Evolutionary conservation across 768 basidiomycete genomes (phyloP).

Genomic region (Hericium alpestre): DNA sequence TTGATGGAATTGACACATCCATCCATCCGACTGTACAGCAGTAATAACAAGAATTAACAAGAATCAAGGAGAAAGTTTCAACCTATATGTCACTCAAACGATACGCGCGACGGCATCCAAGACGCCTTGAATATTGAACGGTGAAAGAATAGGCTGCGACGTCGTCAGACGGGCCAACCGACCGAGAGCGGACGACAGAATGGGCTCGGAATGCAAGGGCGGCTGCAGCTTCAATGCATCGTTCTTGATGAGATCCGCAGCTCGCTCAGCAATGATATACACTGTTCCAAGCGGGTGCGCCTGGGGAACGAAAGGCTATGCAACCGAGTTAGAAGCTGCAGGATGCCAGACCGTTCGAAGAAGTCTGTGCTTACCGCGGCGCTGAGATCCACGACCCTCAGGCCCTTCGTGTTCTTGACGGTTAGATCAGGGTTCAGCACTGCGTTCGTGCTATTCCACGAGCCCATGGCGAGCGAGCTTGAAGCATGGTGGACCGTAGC

Average conservation of each 20-base stretch:
- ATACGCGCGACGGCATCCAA: too few species aligned
- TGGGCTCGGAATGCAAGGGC: too few species aligned
- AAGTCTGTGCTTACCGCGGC: neutral
- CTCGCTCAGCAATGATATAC: slow-evolving; percentile 27
- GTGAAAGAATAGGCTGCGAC: too few species aligned
- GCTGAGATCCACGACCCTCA: slow-evolving; percentile 8
- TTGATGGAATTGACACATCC: too few species aligned
- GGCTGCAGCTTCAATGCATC: too few species aligned
- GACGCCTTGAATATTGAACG: too few species aligned
- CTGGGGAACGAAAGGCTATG: slow-evolving; percentile 19
- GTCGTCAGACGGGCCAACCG: too few species aligned
- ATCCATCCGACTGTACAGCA: too few species aligned
- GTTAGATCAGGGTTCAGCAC: slow-evolving; percentile 28
- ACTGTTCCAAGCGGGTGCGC: slow-evolving; percentile 26
- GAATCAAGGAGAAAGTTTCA: too few species aligned
- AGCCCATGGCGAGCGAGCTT: slow-evolving; percentile 31
- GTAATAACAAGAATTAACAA: too few species aligned
- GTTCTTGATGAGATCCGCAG: slow-evolving; percentile 20
- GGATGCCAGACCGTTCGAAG: neutral
- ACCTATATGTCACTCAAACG: too few species aligned
- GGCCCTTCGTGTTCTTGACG: slow-evolving; percentile 4
- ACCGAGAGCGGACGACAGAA: too few species aligned
- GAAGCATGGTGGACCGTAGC: slow-evolving; percentile 17
- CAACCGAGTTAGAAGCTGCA: neutral
- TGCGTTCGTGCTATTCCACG: slow-evolving; percentile 20